Base-by-base conservation (phyloP, 2,329 filamentous ascomycete species). In the Acarospora socialis region DNA sequence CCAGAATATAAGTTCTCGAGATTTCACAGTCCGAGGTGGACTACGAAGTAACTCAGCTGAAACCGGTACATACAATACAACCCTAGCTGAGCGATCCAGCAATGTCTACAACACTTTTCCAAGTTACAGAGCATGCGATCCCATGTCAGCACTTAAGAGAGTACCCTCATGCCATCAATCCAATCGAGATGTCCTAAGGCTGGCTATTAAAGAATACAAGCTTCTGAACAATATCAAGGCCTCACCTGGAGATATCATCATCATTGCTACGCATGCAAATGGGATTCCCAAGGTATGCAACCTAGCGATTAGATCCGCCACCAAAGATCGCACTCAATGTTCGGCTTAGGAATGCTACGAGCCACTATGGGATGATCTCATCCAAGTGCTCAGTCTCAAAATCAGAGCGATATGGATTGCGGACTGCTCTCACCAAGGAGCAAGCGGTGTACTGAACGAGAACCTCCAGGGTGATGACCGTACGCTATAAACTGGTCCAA, bases 381-480 rank as follows among this genome's bases (percentile, higher is more conserved):
- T 41, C 52, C 60, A 18, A 56, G 61, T 20, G 57, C 70, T 12
- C 10, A n/a, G 7, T 18, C 30, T 22, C 55, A 61, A 18, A 69
- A 77, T 92, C 45, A 69, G 80, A 33, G 62, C 67, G 35, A 81
- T 92, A 45, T 90, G 78, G 77, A 83, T 90, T 37, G 74, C 79
- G 38, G 83, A 92, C 55, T 68, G 76, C 7, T 71, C 78, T 15
- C 74, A 81, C 49, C 81, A 92, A 57, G 82, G 81, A 14, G 63
- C 68, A 42, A 86, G 78, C 47, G 73, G 77, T 19, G 58, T 78
- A 2, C 48, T 86, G 16, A 92, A 92, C 51, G 75, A 81, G 52
- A 46, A 60, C 13, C 62, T 66, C 15, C 60, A 90, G 0, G 83
- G 82, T 34, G 77, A 90, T 48, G 82, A 92, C 49, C 80, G 75